These are phyloP conservation scores for Passiflora organensis DNA, from an alignment of 345 rosid genomes.

Conservation along the genomic window DNA sequence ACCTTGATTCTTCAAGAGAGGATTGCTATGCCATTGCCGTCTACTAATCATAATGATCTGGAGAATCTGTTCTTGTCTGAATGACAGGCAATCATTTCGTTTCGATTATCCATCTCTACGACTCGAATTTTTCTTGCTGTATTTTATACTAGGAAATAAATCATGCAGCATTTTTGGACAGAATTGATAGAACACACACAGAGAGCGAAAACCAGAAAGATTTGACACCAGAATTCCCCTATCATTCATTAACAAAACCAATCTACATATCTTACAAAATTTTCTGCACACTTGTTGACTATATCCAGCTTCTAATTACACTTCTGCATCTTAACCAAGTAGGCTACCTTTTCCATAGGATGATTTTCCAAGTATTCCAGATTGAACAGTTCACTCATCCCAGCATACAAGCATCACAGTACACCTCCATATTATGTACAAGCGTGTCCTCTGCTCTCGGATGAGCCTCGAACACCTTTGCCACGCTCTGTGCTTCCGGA, in stretches of 20 bases:
- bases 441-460: conserved; percentile 56
- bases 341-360: too few species aligned
- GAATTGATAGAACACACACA: too few species aligned
- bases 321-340: too few species aligned
- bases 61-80: background rate
- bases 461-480: conserved; percentile 45
- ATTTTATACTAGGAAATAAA: background rate
- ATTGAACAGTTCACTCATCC: conserved; percentile 40
- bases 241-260: background rate
- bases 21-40: background rate
- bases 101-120: too few species aligned
- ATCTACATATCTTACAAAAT: background rate
- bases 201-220: too few species aligned
- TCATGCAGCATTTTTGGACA: background rate
- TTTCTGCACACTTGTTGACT: background rate
- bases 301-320: background rate
- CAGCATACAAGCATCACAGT: conserved; percentile 52
- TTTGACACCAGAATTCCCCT: too few species aligned
- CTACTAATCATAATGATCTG: background rate
- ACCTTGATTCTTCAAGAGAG: too few species aligned
- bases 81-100: too few species aligned
- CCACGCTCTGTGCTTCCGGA: conserved; percentile 37
- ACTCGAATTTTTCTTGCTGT: too few species aligned
- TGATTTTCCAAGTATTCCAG: too few species aligned
- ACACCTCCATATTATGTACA: conserved; percentile 78